Base-by-base conservation (phyloP, 2,329 filamentous ascomycete species). In the Xylariaceae sp. region DNA sequence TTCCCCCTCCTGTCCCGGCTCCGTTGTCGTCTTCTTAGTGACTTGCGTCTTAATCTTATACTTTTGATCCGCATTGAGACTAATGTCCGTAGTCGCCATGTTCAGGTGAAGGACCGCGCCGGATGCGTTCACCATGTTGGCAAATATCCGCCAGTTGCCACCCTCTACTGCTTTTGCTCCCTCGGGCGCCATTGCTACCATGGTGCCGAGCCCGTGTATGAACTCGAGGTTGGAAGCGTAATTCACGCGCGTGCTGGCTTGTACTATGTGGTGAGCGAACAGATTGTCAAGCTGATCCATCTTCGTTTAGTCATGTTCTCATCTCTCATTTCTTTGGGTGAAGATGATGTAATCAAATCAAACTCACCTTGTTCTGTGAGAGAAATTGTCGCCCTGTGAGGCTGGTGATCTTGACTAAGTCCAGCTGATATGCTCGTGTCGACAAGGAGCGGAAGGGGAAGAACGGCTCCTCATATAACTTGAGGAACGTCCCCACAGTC, bases 121-220 rank as follows among this genome's bases (percentile, higher is more conserved):
- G 1, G 88, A 85, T 1, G 72, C 68, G 29, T 78, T 73, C 1
- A 92, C 70, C 86, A 96, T 94, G 36, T 75, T 70, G n/a, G 84
- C 77, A 61, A 98, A 98, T 44, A 98, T 95, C 57, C 81, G 83
- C 90, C 91, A 97, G 65, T 97, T 98, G 2, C 93, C 93, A 6
- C 90, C 90, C 12, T 79, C 67, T 1, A 97, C 78, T 16, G 85
- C 74, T 63, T 90, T 80, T 1, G 91, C 88, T 6, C 89, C 90
- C 42, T 92, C 85, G 0, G 90, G 86, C 2, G 91, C 87, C 82
- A 97, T 88, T 35, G 90, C 92, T 2, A 80, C 80, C 85, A 96
- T 89, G 1, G 91, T 82, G 59, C 94, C 89, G 1, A 98, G 69
- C 0, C 89, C 93, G 59, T 97, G 91, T 38, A 97, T 93, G 27